Evolutionary conservation across 2,329 filamentous ascomycete species (phyloP), one percentile per base, ranked within the genome.

Genomic region (Venturia aucupariae): DNA sequence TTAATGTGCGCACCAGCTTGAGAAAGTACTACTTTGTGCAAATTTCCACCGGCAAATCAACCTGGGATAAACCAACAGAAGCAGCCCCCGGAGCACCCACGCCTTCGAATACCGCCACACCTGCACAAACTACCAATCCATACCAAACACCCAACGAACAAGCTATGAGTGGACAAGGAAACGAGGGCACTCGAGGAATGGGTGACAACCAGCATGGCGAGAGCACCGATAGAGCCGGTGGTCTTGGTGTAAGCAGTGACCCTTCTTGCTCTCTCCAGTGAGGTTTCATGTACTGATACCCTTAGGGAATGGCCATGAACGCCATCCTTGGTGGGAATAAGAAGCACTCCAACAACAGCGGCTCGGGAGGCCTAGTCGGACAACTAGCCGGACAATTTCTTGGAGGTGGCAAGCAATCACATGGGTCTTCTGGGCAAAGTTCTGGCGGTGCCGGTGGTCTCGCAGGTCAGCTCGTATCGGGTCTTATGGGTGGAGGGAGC

Each of bases 11-110:
- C 38, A 38, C 22, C 60, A 54, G 64, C 51, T 30, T 66, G 30
- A 69, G 75, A 65, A 76, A 76, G 64, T 77, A 77, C 67, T 77
- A 77, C 70, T 77, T 70, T 67, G 75, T 77, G 17, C 74, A 76
- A 67, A 76, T 76, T 51, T 74, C 72, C 67, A 77, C 75, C 62
- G 75, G 75, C 65, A 72, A 75, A 65, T 75, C 74, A 42, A 76
- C 75, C 24, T 77, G 75, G 75, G 74, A 76, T 54, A 70, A 71
- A 35, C 75, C 75, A 15, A 76, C 74, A 15, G 70, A 69, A 67
- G 71, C 74, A 46, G 74, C 75, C 54, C 74, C 75, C 30, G 72
- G 74, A 55, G 74, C 75, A 41, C 74, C 74, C 30, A 75, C 73
- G 15, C 38, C 22, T 27, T 63, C 61, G 13, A 73, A 74, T 24